These are phyloP conservation scores for Geranium brycei DNA, from an alignment of 345 rosid genomes.

Conservation along the genomic window DNA sequence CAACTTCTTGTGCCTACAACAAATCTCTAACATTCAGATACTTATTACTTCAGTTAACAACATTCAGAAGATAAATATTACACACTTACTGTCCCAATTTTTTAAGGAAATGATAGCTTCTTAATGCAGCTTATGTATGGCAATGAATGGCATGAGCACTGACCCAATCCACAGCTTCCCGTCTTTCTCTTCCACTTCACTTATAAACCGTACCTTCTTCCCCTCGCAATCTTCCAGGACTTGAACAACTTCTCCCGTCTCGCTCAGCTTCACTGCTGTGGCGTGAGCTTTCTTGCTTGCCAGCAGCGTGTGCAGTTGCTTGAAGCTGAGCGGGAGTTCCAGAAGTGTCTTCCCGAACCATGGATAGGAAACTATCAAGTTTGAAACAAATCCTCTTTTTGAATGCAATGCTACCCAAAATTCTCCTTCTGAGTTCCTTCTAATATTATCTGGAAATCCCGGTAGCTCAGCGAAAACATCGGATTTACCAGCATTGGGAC, in stretches of 20 bases:
- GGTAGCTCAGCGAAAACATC: conserved; percentile 44
- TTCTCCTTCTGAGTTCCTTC: conserved; percentile 44
- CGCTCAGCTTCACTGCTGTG: conserved; percentile 43
- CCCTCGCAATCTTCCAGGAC: conserved; percentile 43
- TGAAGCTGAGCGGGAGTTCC: conserved; percentile 28
- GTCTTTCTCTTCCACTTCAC: conserved; percentile 65
- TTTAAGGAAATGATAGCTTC: too few species aligned
- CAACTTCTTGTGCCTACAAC: too few species aligned
- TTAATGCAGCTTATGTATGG: conserved; percentile 26
- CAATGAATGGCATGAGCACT: conserved; percentile 48
- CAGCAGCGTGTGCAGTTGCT: conserved; percentile 41
- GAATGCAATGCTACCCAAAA: conserved; percentile 74
- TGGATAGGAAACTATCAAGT: conserved; percentile 24
- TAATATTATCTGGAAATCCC: conserved; percentile 55
- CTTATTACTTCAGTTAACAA: too few species aligned
- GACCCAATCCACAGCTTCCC: conserved; percentile 64
- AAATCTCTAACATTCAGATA: too few species aligned
- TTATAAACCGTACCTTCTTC: conserved; percentile 39
- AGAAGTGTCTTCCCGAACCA: conserved; percentile 33
- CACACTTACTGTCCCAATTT: too few species aligned
- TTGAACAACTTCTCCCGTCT: conserved; percentile 36
- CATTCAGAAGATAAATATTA: too few species aligned
- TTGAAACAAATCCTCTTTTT: conserved; percentile 35
- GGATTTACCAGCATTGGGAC: conserved; percentile 24
- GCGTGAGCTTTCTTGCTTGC: conserved; percentile 52